A percentile compares a stretch with the other conserved stretches of the same genome.
Conservation (phyloP, 192 early-diverging fungal species). For the Rhizophagus sp. region DNA sequence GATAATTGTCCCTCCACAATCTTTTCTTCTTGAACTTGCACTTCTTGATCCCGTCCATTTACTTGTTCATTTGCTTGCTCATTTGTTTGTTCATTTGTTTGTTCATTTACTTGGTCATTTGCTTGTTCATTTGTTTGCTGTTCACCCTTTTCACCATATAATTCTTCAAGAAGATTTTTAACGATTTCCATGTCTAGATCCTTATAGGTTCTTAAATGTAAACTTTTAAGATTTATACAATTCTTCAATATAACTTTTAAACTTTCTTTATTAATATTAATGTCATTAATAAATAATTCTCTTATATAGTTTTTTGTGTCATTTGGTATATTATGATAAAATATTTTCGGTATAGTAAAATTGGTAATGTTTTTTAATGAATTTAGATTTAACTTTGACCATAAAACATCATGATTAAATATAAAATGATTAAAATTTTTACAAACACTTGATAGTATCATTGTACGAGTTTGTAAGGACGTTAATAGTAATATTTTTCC, state of each 20-base stretch:
- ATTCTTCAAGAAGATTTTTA: conserved; percentile 14
- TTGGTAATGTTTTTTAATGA: conserved; percentile 2
- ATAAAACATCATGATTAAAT: conserved; percentile 23
- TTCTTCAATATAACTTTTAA: not conserved
- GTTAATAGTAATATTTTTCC: conserved; percentile 23
- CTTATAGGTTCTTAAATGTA: conserved; percentile 14
- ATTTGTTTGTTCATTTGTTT: no score
- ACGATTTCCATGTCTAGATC: not conserved
- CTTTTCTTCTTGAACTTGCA: not conserved
- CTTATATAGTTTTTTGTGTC: conserved; percentile 8
- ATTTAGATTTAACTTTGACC: conserved; percentile 16
- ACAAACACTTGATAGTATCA: conserved; percentile 9
- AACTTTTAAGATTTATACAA: conserved; percentile 2
- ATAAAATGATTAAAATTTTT: conserved; percentile 10
- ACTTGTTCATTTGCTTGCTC: not conserved
- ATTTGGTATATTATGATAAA: not conserved
- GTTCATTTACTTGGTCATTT: no score
- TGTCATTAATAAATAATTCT: conserved; percentile 10
- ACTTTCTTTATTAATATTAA: not conserved
- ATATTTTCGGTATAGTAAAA: not conserved
- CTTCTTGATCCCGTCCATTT: not conserved
- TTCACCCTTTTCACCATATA: not conserved
- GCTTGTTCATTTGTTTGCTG: not conserved
- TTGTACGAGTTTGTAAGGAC: conserved; percentile 12
- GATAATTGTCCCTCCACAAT: not conserved